phyloP scores from a whole-genome alignment of 331 rosid species.

The Arachis monticola region DNA sequence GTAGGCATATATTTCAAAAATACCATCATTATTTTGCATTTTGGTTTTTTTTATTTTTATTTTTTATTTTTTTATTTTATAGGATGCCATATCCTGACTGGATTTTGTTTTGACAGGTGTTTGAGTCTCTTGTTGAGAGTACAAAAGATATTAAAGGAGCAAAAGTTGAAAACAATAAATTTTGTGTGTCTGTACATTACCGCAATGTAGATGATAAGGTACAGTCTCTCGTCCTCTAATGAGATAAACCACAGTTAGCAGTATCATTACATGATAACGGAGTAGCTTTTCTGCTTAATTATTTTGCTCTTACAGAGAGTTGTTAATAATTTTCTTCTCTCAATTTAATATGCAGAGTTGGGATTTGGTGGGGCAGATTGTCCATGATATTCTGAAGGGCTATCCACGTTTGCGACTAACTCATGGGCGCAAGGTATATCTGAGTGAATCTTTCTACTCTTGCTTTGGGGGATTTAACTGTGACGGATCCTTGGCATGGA shows the following conservation, averaged over 20 bases:
- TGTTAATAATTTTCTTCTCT: constrained; percentile 14
- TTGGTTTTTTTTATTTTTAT: constrained; percentile 22
- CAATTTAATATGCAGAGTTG: constrained; percentile 59
- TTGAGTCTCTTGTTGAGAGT: constrained; percentile 58
- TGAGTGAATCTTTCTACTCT: constrained; percentile 8
- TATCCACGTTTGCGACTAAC: constrained; percentile 75
- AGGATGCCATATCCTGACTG: constrained; percentile 24
- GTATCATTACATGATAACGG: not conserved
- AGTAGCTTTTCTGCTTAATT: not conserved
- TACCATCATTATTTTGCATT: constrained; percentile 11
- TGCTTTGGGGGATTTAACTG: not conserved
- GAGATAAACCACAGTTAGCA: not conserved
- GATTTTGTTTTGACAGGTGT: constrained; percentile 61
- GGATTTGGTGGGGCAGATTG: constrained; percentile 67
- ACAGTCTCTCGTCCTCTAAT: constrained; percentile 23
- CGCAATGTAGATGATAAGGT: constrained; percentile 96
- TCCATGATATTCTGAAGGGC: constrained; percentile 61
- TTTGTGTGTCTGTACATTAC: constrained; percentile 96
- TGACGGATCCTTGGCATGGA: not conserved
- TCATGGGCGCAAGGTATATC: constrained; percentile 87
- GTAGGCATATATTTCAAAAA: constrained; percentile 46
- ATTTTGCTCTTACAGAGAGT: not conserved
- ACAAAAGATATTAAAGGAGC: constrained; percentile 79
- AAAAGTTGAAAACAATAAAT: constrained; percentile 83
- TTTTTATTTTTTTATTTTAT: too few species aligned